phyloP scores from a whole-genome alignment of 2,329 filamentous ascomycete species.

The Neurospora sp. region DNA sequence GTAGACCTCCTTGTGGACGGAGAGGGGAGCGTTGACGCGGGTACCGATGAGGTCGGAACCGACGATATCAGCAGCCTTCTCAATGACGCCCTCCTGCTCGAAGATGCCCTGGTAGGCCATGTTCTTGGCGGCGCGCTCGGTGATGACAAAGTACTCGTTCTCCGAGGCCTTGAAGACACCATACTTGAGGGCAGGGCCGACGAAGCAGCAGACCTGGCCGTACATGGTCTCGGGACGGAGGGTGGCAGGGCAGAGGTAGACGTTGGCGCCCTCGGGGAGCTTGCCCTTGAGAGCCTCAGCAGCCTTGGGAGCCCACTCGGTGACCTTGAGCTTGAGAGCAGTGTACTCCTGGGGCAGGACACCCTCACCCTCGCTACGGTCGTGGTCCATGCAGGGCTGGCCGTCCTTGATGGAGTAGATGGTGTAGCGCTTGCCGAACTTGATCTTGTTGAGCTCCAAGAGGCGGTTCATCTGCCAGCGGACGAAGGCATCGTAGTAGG shows the following conservation, averaged over 20 bases:
- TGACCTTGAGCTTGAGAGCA: conserved; percentile 80
- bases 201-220: conserved; percentile 91
- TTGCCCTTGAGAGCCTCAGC: conserved; percentile 64
- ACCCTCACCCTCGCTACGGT: conserved; percentile 71
- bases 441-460: conserved; percentile 82
- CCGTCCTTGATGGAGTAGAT: conserved; percentile 87
- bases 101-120: conserved; percentile 94
- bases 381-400: conserved; percentile 82
- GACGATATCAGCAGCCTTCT: conserved; percentile 63
- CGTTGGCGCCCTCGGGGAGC: conserved; percentile 65
- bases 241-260: conserved; percentile 87
- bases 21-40: conserved; percentile 82
- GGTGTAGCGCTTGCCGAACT: conserved; percentile 78
- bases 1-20: conserved; percentile 71
- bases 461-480: conserved; percentile 95
- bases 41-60: conserved; percentile 81
- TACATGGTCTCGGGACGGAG: conserved; percentile 98
- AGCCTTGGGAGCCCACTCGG: conserved; percentile 77
- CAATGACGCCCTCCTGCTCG: conserved; percentile 62
- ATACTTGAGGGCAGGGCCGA: conserved; percentile 68
- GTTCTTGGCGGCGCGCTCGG: conserved; percentile 73
- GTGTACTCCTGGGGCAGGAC: conserved; percentile 86
- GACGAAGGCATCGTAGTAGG: conserved; percentile 92
- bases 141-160: conserved; percentile 76
- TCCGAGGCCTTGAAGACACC: conserved; percentile 74